Base-by-base conservation (phyloP, 2,329 filamentous ascomycete genomes). In the Fusarium xylarioides region DNA sequence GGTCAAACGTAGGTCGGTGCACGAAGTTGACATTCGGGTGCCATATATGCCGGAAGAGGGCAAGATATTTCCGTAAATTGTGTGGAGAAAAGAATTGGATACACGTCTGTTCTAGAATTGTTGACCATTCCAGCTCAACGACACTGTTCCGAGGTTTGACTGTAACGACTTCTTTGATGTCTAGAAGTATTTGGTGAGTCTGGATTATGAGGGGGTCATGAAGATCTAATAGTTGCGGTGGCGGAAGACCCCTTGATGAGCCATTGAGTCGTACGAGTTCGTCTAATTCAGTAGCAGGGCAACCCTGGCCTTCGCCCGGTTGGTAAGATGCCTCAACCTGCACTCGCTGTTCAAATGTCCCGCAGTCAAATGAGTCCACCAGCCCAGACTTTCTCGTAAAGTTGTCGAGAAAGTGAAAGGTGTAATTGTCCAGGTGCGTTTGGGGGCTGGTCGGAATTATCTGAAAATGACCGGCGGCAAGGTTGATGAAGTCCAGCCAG, bases 21-120 rank as follows among this genome's bases (percentile, higher is more conserved):
- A 63, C 35, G 1, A 61, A 63, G 15, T 63, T 63, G 12, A 61
- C 55, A 4, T 63, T 63, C 0, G 60, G 60, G 12, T 63, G 55
- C 60, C 60, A 63, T 3, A 62, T 61, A 18, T 63, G 60, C 56
- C 60, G 62, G 23, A 61, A 63, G 2, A 63, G n/a, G 6, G 42
- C 23, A 1, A 63, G 23, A 4, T 49, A 42, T 11, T 35, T 63
- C 10, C 60, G 35, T 2, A 63, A 9, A 6, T 63, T 63, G 0
- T 9, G 19, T 1, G 43, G 60, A 10, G 60, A 30, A 12, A 63
- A 63, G 35, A 62, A 62, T 3, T 62, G 28, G 11, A 61, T 35
- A 18, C 43, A 63, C 0, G 38, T 5, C 8, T 65, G 46, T 12
- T 64, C 59, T 5, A 64, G 26, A 19, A 54, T 16, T 23, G n/a